Evolutionary conservation across 371 early-diverging fungal species (phyloP).

Genomic region (Enterospora canceri): DNA sequence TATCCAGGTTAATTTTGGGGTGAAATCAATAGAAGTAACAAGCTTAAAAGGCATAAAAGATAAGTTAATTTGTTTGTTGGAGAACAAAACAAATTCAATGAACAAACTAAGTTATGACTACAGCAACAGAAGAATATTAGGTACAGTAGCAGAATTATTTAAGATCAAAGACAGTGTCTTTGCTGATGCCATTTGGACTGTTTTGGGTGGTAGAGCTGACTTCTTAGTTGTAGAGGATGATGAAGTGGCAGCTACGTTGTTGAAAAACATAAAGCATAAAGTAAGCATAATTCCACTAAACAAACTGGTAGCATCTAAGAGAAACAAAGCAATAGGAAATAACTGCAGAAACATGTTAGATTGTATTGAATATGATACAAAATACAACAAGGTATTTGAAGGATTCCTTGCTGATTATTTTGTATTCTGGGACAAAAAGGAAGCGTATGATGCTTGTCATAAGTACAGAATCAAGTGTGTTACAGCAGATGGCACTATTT

Average conservation of each 20-base stretch:
- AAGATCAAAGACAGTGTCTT: conserved; percentile 52
- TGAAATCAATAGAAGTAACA: too few species aligned
- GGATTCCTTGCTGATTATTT: conserved; percentile 66
- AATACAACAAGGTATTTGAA: conserved; percentile 67
- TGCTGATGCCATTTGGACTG: conserved; percentile 55
- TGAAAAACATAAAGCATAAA: conserved; percentile 68
- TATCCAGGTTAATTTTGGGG: too few species aligned
- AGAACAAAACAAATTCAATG: neutral
- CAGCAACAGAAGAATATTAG: conserved; percentile 55
- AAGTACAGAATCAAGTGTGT: conserved; percentile 61
- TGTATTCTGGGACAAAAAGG: conserved; percentile 61
- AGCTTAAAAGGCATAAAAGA: conserved; percentile 20
- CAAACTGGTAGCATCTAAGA: conserved; percentile 62
- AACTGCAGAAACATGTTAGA: conserved; percentile 63
- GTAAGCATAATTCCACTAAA: conserved; percentile 88
- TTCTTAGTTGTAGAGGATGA: conserved; percentile 75
- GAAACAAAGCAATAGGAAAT: conserved; percentile 2
- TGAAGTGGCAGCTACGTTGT: conserved; percentile 66
- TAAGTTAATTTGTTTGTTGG: neutral
- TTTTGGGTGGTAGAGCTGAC: conserved; percentile 47
- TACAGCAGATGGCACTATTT: conserved; percentile 89
- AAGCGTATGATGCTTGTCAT: conserved; percentile 70
- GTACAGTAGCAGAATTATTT: conserved; percentile 53
- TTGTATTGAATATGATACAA: conserved; percentile 66
- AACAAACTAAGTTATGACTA: conserved; percentile 39